Base-by-base conservation (phyloP, 2,329 filamentous ascomycete species). In the Fusarium sp. region DNA sequence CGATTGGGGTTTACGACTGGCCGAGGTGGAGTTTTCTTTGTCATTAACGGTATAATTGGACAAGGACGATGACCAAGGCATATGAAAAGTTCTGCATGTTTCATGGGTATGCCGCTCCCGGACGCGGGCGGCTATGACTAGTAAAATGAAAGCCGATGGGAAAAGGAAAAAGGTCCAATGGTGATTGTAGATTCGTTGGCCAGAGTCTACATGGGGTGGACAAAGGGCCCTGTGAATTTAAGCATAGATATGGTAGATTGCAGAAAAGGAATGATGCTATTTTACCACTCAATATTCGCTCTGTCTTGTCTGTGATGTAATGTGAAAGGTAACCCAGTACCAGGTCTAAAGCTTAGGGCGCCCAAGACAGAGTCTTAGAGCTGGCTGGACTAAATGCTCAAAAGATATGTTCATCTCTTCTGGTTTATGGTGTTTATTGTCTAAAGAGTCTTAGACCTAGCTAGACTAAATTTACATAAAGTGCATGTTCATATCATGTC, bases 231-330 rank as follows among this genome's bases (percentile, higher is more conserved):
- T 74, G 68, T 77, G 75, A 76, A 75, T 75, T 77, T 75, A 73
- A 76, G 77, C 73, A 78, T 80, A 80, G 78, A 80, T 73, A 79
- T 69, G 76, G 79, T 80, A 79, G 77, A 80, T 79, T 78, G 74
- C 74, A 80, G 75, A 76, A 75, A 78, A 61, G 72, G 68, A 77
- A 75, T 75, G 73, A 76, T 61, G 65, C 70, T 52, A 71, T 73
- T 71, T 75, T 74, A 74, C 73, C 70, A 68, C 47, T 61, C 42
- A 22, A 24, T 25, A 25, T 6, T 25, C n/a, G n/a, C 24, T 25
- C 24, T 25, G 5, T 25, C 2, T 25, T 7, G 24, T 25, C 24
- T 25, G 24, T 25, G 24, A 25, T 25, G 6, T n/a, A n/a, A n/a
- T 25, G 6, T 25, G 24, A 25, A 25, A 25, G 2, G 22, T 7